These are phyloP conservation scores for Bigelowiella natans DNA, from an alignment of 78 protist genomes.

Conservation along the genomic window DNA sequence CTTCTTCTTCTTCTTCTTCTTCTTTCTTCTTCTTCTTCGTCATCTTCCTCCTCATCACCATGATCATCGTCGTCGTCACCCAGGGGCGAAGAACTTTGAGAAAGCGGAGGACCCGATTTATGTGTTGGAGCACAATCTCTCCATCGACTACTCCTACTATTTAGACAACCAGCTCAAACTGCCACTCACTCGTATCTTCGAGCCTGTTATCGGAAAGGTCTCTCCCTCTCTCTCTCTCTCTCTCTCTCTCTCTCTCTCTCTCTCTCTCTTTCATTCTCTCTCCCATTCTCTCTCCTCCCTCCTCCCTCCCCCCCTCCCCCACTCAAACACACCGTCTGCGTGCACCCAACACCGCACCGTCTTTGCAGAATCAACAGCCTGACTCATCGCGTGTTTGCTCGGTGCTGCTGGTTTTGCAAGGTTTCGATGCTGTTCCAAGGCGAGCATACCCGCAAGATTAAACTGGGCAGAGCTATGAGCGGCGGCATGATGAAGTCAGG, in stretches of 20 bases:
- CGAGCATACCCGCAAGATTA: not conserved
- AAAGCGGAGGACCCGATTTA: conserved; percentile 97
- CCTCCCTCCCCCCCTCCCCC: no score
- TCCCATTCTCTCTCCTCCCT: no score
- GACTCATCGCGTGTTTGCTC: no score
- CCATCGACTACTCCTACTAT: conserved; percentile 88
- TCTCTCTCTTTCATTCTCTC: no score
- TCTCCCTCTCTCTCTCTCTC: no score
- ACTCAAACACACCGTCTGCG: no score
- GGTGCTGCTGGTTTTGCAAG: no score
- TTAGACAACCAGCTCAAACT: conserved; percentile 83
- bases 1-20: no score
- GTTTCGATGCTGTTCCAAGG: not conserved
- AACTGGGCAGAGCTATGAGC: not conserved
- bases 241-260: no score
- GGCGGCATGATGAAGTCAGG: not conserved
- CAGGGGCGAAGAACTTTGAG: conserved; percentile 77
- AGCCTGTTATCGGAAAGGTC: conserved; percentile 55
- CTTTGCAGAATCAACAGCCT: no score
- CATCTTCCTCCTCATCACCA: not conserved
- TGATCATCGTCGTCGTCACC: not conserved
- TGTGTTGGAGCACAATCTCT: conserved; percentile 84
- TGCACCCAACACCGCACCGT: no score
- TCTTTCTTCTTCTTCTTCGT: no score
- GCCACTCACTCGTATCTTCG: conserved; percentile 87